Percentiles rank a stretch among this genome's conserved stretches.
phyloP scores from a whole-genome alignment of 495 filamentous ascomycete species.

The Mytilinidion resinicola region DNA sequence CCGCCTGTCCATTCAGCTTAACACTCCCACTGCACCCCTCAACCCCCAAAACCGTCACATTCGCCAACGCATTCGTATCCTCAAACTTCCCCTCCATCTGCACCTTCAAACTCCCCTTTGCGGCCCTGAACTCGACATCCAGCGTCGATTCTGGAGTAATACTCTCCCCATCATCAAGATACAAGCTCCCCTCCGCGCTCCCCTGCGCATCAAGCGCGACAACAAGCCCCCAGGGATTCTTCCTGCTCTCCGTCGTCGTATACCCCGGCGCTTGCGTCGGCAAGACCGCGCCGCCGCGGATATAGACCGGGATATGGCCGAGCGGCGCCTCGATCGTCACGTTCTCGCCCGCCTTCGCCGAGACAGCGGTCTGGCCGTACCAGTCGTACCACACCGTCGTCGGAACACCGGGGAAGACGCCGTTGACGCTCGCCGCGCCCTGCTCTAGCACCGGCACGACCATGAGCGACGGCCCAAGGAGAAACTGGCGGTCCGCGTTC shows the following conservation, averaged over 20 bases:
- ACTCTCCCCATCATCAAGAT: constrained; percentile 81
- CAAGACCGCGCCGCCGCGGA: constrained; percentile 64
- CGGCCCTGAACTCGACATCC: constrained; percentile 45
- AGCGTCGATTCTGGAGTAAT: constrained; percentile 49
- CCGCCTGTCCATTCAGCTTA: constrained; percentile 44
- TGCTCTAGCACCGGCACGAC: constrained; percentile 67
- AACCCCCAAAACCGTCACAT: constrained; percentile 64
- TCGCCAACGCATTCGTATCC: constrained; percentile 56
- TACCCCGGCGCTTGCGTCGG: constrained; percentile 65
- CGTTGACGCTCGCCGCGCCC: constrained; percentile 58
- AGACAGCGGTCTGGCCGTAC: constrained; percentile 57
- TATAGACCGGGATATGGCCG: constrained; percentile 70
- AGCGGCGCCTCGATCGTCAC: constrained; percentile 68
- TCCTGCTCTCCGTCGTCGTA: constrained; percentile 59
- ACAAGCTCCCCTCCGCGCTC: constrained; percentile 58
- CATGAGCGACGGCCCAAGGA: constrained; percentile 65
- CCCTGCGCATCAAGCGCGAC: constrained; percentile 54
- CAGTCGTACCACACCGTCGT: constrained; percentile 77
- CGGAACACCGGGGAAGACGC: constrained; percentile 67
- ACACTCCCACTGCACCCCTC: constrained; percentile 40
- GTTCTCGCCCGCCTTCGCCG: constrained; percentile 54
- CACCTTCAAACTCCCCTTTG: constrained; percentile 43
- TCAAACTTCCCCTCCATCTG: constrained; percentile 47
- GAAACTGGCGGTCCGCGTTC: constrained; percentile 64
- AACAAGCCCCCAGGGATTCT: constrained; percentile 64